These are phyloP conservation scores for Dioscorea cayenensis DNA, from an alignment of 116 monocot species.

Conservation along the genomic window DNA sequence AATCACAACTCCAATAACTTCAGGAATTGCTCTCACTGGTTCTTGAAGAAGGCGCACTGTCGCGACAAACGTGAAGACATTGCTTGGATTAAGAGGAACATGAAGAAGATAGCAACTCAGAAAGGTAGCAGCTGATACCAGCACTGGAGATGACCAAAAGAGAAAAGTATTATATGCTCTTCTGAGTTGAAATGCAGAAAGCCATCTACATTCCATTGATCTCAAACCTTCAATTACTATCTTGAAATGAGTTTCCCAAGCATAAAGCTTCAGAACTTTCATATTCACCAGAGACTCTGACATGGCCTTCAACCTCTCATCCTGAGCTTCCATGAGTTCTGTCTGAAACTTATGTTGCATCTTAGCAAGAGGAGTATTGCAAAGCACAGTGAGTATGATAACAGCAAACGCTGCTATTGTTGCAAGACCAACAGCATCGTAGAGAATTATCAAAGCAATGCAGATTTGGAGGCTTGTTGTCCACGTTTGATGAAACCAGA, in stretches of 20 bases:
- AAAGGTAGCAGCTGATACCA: slow-evolving; percentile 77
- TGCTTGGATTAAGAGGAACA: slow-evolving; percentile 66
- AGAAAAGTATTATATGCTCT: slow-evolving; percentile 66
- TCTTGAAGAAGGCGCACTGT: slow-evolving; percentile 84
- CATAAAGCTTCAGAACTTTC: slow-evolving; percentile 89
- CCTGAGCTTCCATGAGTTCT: slow-evolving; percentile 79
- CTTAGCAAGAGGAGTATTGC: slow-evolving; percentile 73
- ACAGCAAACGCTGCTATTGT: slow-evolving; percentile 61
- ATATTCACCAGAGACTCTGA: slow-evolving; percentile 76
- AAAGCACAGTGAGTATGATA: slow-evolving; percentile 58
- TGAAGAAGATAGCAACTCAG: slow-evolving; percentile 65
- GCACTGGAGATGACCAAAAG: slow-evolving; percentile 76
- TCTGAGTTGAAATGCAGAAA: slow-evolving; percentile 61
- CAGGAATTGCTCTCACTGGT: slow-evolving; percentile 71
- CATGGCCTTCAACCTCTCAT: slow-evolving; percentile 75
- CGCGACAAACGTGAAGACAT: slow-evolving; percentile 86
- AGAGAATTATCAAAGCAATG: slow-evolving; percentile 72
- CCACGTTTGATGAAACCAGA: slow-evolving; percentile 90
- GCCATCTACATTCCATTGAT: slow-evolving; percentile 56
- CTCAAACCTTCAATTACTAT: slow-evolving; percentile 54
- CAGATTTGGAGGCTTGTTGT: slow-evolving; percentile 67
- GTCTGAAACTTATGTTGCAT: slow-evolving; percentile 80
- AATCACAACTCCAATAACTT: slow-evolving; percentile 77
- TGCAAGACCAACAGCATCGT: slow-evolving; percentile 70
- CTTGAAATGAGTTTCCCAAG: slow-evolving; percentile 76